phyloP scores from a whole-genome alignment of 805 yeast species.

The Sungouiella thailandica region DNA sequence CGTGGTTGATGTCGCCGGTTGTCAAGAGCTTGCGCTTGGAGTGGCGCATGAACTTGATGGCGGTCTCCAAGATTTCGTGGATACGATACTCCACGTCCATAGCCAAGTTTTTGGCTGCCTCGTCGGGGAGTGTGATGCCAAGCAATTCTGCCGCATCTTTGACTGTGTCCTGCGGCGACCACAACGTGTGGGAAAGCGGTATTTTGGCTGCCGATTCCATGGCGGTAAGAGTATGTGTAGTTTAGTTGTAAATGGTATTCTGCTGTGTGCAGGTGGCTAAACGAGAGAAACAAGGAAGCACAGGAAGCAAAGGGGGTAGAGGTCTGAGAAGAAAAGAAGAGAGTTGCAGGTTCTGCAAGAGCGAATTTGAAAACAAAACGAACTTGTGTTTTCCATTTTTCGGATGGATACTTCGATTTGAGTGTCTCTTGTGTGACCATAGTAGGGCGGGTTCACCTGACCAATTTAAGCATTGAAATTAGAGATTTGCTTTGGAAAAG shows the following conservation, averaged over 20 bases:
- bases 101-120: conserved; percentile 89
- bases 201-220: conserved; percentile 31
- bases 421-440: too few species aligned
- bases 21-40: conserved; percentile 78
- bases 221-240: not conserved
- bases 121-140: conserved; percentile 83
- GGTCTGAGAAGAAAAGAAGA: not conserved
- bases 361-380: too few species aligned
- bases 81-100: conserved; percentile 99
- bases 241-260: not conserved
- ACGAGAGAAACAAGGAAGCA: too few species aligned
- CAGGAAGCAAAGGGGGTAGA: too few species aligned
- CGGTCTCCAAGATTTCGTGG: conserved; percentile 92
- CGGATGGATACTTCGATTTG: too few species aligned
- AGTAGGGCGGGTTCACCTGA: too few species aligned
- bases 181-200: conserved; percentile 79
- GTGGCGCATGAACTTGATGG: conserved; percentile 93
- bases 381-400: too few species aligned
- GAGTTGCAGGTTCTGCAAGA: not conserved
- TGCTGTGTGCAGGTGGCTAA: too few species aligned
- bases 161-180: conserved; percentile 98
- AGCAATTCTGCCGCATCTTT: conserved; percentile 91
- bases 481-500: too few species aligned
- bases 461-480: too few species aligned
- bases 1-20: conserved; percentile 76